Evolutionary conservation across 2,329 filamentous ascomycete species (phyloP).

Genomic region (Paraphaeosphaeria sporulosa): DNA sequence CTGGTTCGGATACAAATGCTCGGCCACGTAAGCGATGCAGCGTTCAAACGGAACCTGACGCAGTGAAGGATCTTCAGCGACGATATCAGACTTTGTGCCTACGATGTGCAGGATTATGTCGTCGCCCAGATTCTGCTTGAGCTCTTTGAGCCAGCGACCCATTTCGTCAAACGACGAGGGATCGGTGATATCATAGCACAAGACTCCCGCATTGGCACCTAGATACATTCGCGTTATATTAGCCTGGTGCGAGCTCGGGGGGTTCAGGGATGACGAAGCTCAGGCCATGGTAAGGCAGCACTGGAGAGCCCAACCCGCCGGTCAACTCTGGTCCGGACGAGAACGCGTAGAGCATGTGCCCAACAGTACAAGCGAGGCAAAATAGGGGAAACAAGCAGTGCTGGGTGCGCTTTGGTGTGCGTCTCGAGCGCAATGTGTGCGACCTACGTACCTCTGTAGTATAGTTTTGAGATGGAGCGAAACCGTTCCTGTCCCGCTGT

Average conservation of each 20-base stretch:
- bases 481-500: constrained; percentile 96
- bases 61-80: constrained; percentile 78
- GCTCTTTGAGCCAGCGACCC: constrained; percentile 87
- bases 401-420: not conserved
- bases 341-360: constrained; percentile 4
- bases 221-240: constrained; percentile 16
- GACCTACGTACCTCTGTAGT: constrained; percentile 71
- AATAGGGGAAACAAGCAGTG: not conserved
- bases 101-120: constrained; percentile 93
- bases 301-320: constrained; percentile 1
- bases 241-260: constrained; percentile 5
- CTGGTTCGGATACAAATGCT: constrained; percentile 77
- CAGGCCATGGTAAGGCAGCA: constrained; percentile 11
- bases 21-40: constrained; percentile 94
- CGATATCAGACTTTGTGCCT: constrained; percentile 80
- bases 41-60: constrained; percentile 92
- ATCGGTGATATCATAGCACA: constrained; percentile 94
- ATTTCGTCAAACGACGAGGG: constrained; percentile 87
- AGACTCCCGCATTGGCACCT: constrained; percentile 89
- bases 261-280: constrained; percentile 1
- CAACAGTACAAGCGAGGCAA: constrained; percentile 7
- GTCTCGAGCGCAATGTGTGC: not conserved
- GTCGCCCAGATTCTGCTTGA: constrained; percentile 76
- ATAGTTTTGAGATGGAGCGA: constrained; percentile 90
- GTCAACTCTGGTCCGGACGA: constrained; percentile 14